A percentile compares a stretch with the other conserved stretches of the same genome.
These are phyloP conservation scores for Phytophthora pluvialis DNA, from an alignment of 352 stramenopile genomes.

Conservation along the genomic window DNA sequence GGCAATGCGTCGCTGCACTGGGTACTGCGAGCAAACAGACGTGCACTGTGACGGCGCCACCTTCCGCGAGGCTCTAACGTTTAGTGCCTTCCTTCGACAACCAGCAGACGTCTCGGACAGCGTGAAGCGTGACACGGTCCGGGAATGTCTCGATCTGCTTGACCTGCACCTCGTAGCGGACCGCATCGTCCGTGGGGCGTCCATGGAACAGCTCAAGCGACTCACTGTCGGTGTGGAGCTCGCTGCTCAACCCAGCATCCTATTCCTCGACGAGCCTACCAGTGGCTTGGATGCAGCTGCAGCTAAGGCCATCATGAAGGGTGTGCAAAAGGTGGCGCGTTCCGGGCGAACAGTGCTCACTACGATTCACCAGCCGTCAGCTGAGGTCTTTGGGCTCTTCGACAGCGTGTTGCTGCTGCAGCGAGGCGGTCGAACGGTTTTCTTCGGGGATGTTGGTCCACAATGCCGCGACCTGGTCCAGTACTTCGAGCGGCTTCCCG, in stretches of 20 bases:
- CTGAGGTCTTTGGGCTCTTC: slow-evolving; percentile 79
- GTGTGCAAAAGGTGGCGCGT: slow-evolving; percentile 64
- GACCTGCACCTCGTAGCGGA: slow-evolving; percentile 64
- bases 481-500: slow-evolving; percentile 58
- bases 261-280: slow-evolving; percentile 67
- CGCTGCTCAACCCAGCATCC: slow-evolving; percentile 48
- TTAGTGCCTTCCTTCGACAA: slow-evolving; percentile 86
- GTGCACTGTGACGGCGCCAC: slow-evolving; percentile 67
- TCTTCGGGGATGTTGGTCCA: slow-evolving; percentile 58
- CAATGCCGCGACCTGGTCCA: slow-evolving; percentile 43
- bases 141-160: slow-evolving; percentile 89
- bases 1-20: slow-evolving; percentile 52
- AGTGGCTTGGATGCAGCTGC: slow-evolving; percentile 73
- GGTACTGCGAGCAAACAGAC: slow-evolving; percentile 64
- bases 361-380: slow-evolving; percentile 48
- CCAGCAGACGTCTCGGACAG: slow-evolving; percentile 39
- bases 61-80: slow-evolving; percentile 89
- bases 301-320: slow-evolving; percentile 72
- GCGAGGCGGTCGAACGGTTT: slow-evolving; percentile 53
- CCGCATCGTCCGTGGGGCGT: slow-evolving; percentile 46
- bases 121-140: slow-evolving; percentile 47
- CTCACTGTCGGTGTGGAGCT: slow-evolving; percentile 59
- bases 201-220: slow-evolving; percentile 59
- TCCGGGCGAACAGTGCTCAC: slow-evolving; percentile 80
- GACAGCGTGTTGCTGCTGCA: slow-evolving; percentile 86